phyloP scores from a whole-genome alignment of 2,329 filamentous ascomycete species.

The Coniochaeta prunicola region DNA sequence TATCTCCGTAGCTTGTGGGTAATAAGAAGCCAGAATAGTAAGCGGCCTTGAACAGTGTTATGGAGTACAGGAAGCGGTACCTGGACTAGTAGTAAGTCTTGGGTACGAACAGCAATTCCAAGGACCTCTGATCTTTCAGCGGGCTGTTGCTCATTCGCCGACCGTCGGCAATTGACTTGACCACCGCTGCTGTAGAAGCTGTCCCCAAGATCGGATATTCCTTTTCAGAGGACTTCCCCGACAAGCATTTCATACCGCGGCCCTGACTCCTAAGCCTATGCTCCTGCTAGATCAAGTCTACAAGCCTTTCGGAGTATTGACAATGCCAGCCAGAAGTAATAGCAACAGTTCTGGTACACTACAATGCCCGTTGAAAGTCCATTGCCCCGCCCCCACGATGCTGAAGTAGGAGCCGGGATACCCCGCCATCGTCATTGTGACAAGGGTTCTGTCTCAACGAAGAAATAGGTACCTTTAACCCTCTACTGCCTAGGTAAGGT shows the following conservation, averaged over 20 bases:
- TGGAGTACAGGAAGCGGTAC: neutral
- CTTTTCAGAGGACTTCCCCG: neutral
- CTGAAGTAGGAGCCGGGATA: neutral
- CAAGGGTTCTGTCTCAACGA: neutral
- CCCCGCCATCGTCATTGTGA: neutral
- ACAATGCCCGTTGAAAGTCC: neutral
- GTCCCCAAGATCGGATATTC: neutral
- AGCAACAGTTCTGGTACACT: neutral
- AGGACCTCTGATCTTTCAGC: neutral
- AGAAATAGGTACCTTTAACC: neutral
- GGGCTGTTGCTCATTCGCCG: neutral
- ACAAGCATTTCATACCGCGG: neutral
- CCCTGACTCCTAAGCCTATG: neutral
- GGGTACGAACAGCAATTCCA: too few species aligned
- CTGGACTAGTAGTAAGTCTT: neutral
- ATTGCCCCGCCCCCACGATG: neutral
- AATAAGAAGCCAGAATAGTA: too few species aligned
- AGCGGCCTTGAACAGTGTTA: too few species aligned
- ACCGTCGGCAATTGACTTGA: neutral
- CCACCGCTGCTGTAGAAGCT: neutral
- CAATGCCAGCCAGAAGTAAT: neutral
- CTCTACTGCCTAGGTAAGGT: too few species aligned
- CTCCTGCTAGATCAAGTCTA: neutral
- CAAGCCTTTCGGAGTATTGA: neutral
- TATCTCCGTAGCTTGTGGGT: too few species aligned